A percentile compares a stretch with the other conserved stretches of the same genome.
phyloP scores from a whole-genome alignment of 352 stramenopile genomes.

The Phytophthora pseudosyringae region DNA sequence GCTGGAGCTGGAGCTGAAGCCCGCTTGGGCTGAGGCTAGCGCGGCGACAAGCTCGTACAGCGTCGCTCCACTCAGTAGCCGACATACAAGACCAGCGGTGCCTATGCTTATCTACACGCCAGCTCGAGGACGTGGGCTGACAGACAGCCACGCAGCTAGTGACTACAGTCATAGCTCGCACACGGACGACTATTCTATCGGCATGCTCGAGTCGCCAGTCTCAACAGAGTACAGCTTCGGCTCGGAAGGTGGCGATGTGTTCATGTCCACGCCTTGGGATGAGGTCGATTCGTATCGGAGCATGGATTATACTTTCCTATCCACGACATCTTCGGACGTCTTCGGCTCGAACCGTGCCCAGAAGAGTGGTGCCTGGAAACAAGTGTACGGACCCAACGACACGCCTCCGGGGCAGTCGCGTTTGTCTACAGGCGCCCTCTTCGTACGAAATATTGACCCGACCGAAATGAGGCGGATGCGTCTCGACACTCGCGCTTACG shows the following conservation, averaged over 20 bases:
- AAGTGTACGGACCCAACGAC: slow-evolving; percentile 25
- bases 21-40: slow-evolving; percentile 28
- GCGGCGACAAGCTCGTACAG: slow-evolving; percentile 28
- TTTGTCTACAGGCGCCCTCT: slow-evolving; percentile 26
- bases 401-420: slow-evolving; percentile 16
- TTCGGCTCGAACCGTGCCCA: slow-evolving; percentile 33
- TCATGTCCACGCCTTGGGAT: slow-evolving; percentile 25
- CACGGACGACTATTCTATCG: slow-evolving; percentile 43
- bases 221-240: slow-evolving; percentile 40
- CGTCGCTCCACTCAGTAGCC: slow-evolving; percentile 29
- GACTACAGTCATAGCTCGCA: slow-evolving; percentile 33
- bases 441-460: slow-evolving; percentile 31
- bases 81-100: slow-evolving; percentile 25
- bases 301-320: slow-evolving; percentile 33
- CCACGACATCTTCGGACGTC: slow-evolving; percentile 35
- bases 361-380: slow-evolving; percentile 28
- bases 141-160: slow-evolving; percentile 22
- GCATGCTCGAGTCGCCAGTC: slow-evolving; percentile 37
- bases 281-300: slow-evolving; percentile 41
- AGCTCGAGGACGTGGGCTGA: slow-evolving; percentile 14
- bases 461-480: slow-evolving; percentile 23
- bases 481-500: slow-evolving; percentile 25
- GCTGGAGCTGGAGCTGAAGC: slow-evolving; percentile 20
- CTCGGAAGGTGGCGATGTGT: slow-evolving; percentile 32
- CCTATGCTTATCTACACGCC: slow-evolving; percentile 31